Conservation (phyloP, 306 rosid species). For the Gillenia trifoliata region DNA sequence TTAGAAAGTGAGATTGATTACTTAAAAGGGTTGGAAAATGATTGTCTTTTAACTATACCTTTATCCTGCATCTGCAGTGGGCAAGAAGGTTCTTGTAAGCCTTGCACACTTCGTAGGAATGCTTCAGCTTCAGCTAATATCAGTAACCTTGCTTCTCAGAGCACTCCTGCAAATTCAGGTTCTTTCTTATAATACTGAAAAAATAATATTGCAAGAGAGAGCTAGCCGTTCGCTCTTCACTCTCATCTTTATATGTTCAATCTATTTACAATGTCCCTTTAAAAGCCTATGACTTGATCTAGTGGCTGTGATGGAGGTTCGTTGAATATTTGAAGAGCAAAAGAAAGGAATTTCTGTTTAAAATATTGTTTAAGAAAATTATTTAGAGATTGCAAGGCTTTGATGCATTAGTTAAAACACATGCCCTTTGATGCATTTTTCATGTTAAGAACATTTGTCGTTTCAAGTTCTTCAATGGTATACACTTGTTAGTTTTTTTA, state of each 20-base stretch:
- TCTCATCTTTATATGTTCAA: not conserved
- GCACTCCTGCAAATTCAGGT: constrained; percentile 56
- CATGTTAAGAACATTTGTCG: not conserved
- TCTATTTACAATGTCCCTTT: not conserved
- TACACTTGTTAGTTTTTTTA: not conserved
- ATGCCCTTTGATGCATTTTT: not conserved
- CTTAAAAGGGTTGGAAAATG: not conserved
- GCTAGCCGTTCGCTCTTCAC: not conserved
- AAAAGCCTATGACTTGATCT: not conserved
- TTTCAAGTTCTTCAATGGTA: not conserved
- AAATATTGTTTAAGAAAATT: not conserved
- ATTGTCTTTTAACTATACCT: too few species aligned
- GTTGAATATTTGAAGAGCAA: not conserved
- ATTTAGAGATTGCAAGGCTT: not conserved
- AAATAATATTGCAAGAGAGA: not conserved
- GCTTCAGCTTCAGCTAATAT: constrained; percentile 85
- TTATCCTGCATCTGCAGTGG: constrained; percentile 40
- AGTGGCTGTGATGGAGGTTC: not conserved
- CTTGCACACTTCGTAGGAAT: constrained; percentile 71
- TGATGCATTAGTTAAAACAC: not conserved
- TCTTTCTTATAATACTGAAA: not conserved
- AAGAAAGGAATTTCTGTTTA: not conserved
- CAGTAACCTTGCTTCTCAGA: constrained; percentile 46
- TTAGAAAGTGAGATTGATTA: not conserved
- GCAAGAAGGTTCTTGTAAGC: constrained; percentile 39